A percentile compares a stretch with the other conserved stretches of the same genome.
Conservation (phyloP, 169 alveolate species). For the Neospora caninum region DNA sequence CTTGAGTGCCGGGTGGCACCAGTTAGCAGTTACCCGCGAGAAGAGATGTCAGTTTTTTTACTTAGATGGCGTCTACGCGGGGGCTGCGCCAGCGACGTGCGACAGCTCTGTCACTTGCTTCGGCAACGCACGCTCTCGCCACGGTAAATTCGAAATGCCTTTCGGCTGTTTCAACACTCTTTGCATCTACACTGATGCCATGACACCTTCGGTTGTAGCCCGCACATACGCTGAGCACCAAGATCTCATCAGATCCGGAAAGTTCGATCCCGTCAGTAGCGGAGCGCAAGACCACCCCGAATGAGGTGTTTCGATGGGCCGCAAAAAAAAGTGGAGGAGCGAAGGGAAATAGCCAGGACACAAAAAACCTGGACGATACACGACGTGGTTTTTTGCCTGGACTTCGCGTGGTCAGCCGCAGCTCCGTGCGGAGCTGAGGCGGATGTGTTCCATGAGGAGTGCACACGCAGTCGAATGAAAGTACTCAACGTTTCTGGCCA, state of each 20-base stretch:
- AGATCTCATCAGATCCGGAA: background rate
- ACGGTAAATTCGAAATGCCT: slow-evolving; percentile 13
- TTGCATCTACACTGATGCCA: background rate
- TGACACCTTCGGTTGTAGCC: background rate
- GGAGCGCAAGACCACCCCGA: background rate
- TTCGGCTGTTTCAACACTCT: slow-evolving; percentile 36
- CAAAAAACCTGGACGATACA: background rate
- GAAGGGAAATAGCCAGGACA: background rate
- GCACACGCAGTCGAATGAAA: too few relatives aligned
- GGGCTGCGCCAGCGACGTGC: slow-evolving; percentile 4
- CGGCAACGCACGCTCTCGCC: slow-evolving; percentile 22
- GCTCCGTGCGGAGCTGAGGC: too few relatives aligned
- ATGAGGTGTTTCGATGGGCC: background rate
- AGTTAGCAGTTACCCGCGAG: slow-evolving; percentile 19
- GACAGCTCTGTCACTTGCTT: background rate
- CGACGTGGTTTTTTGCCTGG: too few relatives aligned
- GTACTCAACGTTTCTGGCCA: too few relatives aligned
- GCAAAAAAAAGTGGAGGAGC: background rate
- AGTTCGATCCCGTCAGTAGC: background rate
- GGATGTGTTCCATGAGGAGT: too few relatives aligned
- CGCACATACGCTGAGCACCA: background rate
- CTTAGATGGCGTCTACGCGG: slow-evolving; percentile 19
- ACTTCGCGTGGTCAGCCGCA: too few relatives aligned
- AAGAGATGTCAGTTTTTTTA: background rate
- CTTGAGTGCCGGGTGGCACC: slow-evolving; percentile 34